Conservation (phyloP, 331 rosid genomes). For the Dryas integrifolia region DNA sequence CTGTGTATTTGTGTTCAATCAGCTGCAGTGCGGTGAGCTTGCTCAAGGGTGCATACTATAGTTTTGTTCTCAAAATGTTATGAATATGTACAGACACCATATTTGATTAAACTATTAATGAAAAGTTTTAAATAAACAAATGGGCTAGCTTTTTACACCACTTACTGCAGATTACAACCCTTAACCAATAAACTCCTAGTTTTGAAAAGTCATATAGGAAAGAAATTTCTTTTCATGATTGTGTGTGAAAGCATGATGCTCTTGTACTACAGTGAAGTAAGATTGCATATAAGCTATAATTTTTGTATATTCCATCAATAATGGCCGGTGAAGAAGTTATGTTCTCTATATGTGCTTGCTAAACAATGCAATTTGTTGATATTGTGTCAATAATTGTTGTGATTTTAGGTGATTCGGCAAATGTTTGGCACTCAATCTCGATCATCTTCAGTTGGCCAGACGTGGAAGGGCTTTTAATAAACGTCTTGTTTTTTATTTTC, state of each 20-base stretch:
- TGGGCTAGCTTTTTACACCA: neutral
- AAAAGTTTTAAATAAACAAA: neutral
- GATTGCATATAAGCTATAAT: neutral
- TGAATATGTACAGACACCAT: neutral
- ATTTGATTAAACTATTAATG: neutral
- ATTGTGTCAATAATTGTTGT: neutral
- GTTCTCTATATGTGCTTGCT: neutral
- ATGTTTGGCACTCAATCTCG: neutral
- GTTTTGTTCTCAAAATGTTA: neutral
- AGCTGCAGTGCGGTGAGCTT: neutral
- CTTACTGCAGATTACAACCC: neutral
- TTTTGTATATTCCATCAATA: neutral
- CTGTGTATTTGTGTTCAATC: neutral
- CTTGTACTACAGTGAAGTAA: neutral
- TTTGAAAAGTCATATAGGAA: neutral
- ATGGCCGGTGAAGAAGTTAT: neutral
- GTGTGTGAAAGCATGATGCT: neutral
- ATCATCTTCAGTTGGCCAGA: neutral
- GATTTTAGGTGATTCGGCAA: constrained; percentile 10
- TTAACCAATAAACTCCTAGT: neutral
- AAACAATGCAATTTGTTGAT: neutral
- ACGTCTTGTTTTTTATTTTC: neutral
- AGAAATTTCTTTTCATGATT: neutral
- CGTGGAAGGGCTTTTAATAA: neutral
- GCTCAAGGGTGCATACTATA: neutral